Conservation (phyloP, 306 rosid species). For the Lithocarpus polystachyus region DNA sequence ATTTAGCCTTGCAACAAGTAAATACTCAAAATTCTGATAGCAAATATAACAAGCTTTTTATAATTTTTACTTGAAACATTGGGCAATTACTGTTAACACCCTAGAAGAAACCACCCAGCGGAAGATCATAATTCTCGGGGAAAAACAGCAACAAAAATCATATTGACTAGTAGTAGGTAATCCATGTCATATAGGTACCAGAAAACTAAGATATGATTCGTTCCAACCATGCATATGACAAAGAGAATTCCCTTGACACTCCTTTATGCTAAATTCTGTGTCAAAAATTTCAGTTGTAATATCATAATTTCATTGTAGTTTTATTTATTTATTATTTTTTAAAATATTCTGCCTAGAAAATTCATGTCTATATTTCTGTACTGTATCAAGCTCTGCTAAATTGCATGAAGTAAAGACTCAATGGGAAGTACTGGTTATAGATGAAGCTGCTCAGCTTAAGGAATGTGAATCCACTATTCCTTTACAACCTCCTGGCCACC, state of each 20-base stretch:
- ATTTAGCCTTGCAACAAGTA: constrained; percentile 20
- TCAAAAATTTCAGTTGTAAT: too few species aligned
- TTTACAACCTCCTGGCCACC: neutral
- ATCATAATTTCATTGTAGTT: too few species aligned
- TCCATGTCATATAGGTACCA: neutral
- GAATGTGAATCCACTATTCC: too few species aligned
- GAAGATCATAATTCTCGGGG: constrained; percentile 53
- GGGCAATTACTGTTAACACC: constrained; percentile 52
- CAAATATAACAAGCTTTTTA: constrained; percentile 25
- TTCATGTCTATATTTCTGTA: neutral
- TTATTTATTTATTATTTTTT: too few species aligned
- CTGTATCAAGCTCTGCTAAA: too few species aligned
- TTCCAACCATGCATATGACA: neutral
- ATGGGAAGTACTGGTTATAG: too few species aligned
- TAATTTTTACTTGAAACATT: constrained; percentile 40
- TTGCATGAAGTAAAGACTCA: too few species aligned
- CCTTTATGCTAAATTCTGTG: neutral
- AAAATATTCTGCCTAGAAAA: too few species aligned
- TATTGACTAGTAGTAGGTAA: neutral
- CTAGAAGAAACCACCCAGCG: constrained; percentile 44
- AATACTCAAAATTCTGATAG: constrained; percentile 6
- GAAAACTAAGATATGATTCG: neutral
- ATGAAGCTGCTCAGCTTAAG: too few species aligned
- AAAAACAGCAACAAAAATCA: constrained; percentile 51
- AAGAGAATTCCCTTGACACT: neutral